Evolutionary conservation across 106 monocot genomes (phyloP).

Genomic region (Ottelia alismoides): DNA sequence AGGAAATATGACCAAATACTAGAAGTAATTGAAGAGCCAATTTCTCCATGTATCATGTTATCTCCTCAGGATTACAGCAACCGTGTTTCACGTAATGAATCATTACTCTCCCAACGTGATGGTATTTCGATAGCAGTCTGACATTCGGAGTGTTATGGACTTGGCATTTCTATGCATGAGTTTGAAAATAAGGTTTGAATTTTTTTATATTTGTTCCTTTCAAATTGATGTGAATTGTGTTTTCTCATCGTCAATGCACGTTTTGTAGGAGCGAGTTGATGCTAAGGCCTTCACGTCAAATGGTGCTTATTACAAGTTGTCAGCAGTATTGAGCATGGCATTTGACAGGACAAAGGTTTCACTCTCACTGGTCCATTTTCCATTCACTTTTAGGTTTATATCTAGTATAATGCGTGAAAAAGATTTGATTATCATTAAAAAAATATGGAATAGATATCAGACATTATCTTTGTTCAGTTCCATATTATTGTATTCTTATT

Average conservation of each 20-base stretch:
- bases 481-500: too few relatives aligned
- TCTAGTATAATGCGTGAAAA: too few relatives aligned
- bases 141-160: conserved; percentile 54
- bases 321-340: conserved; percentile 68
- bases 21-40: conserved; percentile 56
- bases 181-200: conserved; percentile 77
- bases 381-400: too few relatives aligned
- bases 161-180: conserved; percentile 77
- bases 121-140: conserved; percentile 63
- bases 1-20: conserved; percentile 49
- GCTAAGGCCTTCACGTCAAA: conserved; percentile 64
- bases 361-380: too few relatives aligned
- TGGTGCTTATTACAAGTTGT: conserved; percentile 80
- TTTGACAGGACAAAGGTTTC: conserved; percentile 96
- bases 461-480: too few relatives aligned
- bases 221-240: too few relatives aligned
- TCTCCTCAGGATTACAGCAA: conserved; percentile 72
- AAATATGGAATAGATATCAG: too few relatives aligned
- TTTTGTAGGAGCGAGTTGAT: conserved; percentile 67
- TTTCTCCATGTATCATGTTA: conserved; percentile 53
- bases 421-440: too few relatives aligned
- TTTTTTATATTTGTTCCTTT: too few relatives aligned
- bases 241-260: too few relatives aligned
- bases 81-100: conserved; percentile 39
- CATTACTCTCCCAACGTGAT: conserved; percentile 33